Evolutionary conservation across 2,329 filamentous ascomycete genomes (phyloP).

Genomic region (Claviceps africana): DNA sequence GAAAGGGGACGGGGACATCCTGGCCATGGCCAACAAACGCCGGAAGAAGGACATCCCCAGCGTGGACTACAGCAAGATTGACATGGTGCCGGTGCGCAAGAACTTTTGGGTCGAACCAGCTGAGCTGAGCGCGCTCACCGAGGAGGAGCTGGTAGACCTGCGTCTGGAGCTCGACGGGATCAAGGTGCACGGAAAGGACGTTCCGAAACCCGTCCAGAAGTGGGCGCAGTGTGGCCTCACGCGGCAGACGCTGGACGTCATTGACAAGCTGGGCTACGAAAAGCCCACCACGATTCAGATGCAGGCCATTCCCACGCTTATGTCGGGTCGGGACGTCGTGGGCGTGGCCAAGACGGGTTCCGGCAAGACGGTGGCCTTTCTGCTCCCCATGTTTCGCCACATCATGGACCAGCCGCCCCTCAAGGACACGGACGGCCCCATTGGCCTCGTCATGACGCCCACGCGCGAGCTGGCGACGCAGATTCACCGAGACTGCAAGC

Average conservation of each 20-base stretch:
- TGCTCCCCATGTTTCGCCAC: constrained; percentile 94
- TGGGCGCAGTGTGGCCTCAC: constrained; percentile 93
- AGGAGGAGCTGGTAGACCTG: constrained; percentile 69
- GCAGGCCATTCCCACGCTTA: constrained; percentile 86
- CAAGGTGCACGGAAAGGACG: constrained; percentile 76
- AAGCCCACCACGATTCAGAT: constrained; percentile 88
- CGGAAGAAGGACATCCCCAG: constrained; percentile 95
- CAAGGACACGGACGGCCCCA: constrained; percentile 71
- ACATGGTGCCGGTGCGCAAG: constrained; percentile 77
- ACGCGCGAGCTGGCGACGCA: constrained; percentile 89
- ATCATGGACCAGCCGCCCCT: constrained; percentile 85
- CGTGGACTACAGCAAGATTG: constrained; percentile 74
- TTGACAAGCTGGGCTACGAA: constrained; percentile 69
- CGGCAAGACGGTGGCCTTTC: constrained; percentile 90
- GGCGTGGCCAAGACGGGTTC: constrained; percentile 96
- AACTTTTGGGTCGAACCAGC: constrained; percentile 88
- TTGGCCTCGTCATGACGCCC: constrained; percentile 82
- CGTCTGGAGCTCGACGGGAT: constrained; percentile 87
- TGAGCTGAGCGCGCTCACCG: constrained; percentile 69
- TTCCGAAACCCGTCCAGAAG: constrained; percentile 87
- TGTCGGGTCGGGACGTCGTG: constrained; percentile 91
- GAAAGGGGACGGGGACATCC: constrained; percentile 31
- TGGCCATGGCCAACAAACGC: constrained; percentile 46
- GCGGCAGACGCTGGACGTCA: constrained; percentile 72
- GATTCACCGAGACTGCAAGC: constrained; percentile 88